Conservation (phyloP, 2,329 filamentous ascomycete species). For the Trichoderma breve region DNA sequence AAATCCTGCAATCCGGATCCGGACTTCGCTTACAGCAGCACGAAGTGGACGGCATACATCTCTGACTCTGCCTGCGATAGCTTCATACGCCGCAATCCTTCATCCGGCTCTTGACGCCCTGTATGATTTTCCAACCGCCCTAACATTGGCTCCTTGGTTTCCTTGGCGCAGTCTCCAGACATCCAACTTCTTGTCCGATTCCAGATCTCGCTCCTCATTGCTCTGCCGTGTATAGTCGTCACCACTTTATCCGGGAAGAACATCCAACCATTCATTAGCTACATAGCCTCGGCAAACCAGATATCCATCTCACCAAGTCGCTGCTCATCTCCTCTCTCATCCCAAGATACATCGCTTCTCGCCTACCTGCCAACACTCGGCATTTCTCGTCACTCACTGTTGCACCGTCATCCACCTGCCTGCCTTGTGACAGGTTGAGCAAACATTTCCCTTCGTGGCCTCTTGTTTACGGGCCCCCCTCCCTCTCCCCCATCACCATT, state of each 20-base stretch:
- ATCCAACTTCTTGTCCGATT: not conserved
- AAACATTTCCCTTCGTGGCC: conserved; percentile 19
- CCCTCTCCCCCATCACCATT: not conserved
- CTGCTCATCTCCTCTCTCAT: not conserved
- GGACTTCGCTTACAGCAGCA: not conserved
- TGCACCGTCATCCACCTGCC: conserved; percentile 22
- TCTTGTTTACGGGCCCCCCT: conserved; percentile 11
- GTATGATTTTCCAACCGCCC: not conserved
- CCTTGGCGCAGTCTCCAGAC: not conserved
- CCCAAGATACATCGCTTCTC: conserved; percentile 3
- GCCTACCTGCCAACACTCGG: conserved; percentile 10
- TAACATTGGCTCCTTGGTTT: not conserved
- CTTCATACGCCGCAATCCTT: not conserved
- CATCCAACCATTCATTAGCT: not conserved
- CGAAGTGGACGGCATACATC: not conserved
- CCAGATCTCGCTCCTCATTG: not conserved
- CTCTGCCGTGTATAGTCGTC: not conserved
- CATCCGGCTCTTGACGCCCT: not conserved
- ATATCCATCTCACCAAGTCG: not conserved
- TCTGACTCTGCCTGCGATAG: not conserved
- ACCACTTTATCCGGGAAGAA: not conserved
- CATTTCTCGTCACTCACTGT: conserved; percentile 16
- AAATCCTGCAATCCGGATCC: not conserved
- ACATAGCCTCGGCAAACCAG: conserved; percentile 7
- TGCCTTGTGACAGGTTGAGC: conserved; percentile 22